These are phyloP conservation scores for Vaucheria bursata DNA, from an alignment of 352 stramenopile species.

Conservation along the genomic window DNA sequence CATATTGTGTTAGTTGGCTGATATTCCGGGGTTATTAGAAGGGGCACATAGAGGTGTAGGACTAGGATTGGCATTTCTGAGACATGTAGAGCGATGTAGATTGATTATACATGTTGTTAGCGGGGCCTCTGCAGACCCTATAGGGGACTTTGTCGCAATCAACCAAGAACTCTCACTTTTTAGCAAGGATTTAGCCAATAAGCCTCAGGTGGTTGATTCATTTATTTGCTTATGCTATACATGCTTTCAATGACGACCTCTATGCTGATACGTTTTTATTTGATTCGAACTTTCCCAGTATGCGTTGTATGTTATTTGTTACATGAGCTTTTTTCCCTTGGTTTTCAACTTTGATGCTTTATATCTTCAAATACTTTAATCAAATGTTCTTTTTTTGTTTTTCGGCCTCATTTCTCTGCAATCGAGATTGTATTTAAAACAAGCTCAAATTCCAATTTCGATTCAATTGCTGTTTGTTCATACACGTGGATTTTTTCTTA, in stretches of 20 bases:
- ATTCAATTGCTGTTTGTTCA: too few relatives aligned
- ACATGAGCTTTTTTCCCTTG: not conserved
- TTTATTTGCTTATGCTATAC: too few relatives aligned
- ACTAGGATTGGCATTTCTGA: constrained; percentile 91
- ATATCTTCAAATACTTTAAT: too few relatives aligned
- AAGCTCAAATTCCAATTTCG: too few relatives aligned
- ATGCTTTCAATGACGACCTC: too few relatives aligned
- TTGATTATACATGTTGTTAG: constrained; percentile 79
- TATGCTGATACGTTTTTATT: not conserved
- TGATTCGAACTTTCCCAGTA: not conserved
- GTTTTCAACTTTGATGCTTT: not conserved
- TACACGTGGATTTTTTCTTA: too few relatives aligned
- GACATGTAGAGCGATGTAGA: constrained; percentile 95
- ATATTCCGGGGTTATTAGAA: constrained; percentile 80
- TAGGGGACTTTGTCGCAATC: constrained; percentile 67
- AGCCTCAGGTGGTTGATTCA: constrained; percentile 58
- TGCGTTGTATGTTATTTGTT: not conserved
- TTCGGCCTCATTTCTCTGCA: too few relatives aligned
- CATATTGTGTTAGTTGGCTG: constrained; percentile 55
- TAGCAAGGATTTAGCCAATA: constrained; percentile 60
- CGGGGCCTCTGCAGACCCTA: constrained; percentile 61
- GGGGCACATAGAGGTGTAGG: constrained; percentile 83
- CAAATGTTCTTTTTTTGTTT: too few relatives aligned
- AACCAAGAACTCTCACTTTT: constrained; percentile 66
- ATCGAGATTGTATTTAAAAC: too few relatives aligned